Conservation (phyloP, 2,329 filamentous ascomycete genomes). For the Colletotrichum neosansevieriae region DNA sequence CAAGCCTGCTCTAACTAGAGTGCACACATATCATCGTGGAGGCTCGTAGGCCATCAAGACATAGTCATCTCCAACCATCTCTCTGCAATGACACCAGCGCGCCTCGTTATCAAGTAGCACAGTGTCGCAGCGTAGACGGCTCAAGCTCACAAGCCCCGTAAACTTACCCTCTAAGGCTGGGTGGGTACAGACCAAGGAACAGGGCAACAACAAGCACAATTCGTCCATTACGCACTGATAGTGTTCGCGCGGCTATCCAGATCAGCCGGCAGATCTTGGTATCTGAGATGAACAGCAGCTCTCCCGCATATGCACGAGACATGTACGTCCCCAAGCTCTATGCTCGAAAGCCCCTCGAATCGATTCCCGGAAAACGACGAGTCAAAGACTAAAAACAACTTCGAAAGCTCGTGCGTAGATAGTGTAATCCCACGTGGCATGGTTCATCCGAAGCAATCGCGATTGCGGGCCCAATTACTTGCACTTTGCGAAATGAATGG, state of each 20-base stretch:
- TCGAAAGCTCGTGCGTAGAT: not conserved
- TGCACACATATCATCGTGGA: not conserved
- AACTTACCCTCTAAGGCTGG: not conserved
- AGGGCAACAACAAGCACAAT: too few relatives aligned
- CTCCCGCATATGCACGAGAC: conserved; percentile 19
- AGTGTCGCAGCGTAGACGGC: conserved; percentile 21
- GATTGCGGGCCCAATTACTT: not conserved
- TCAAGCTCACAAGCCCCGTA: conserved; percentile 7
- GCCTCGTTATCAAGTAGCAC: not conserved
- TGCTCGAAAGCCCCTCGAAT: too few relatives aligned
- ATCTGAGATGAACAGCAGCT: conserved; percentile 4
- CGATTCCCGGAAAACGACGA: not conserved
- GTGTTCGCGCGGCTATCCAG: conserved; percentile 19
- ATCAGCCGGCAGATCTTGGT: conserved; percentile 14
- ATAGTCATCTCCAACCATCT: not conserved
- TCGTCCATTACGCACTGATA: conserved; percentile 17
- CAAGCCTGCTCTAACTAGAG: not conserved
- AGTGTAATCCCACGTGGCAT: conserved; percentile 6
- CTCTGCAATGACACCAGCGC: not conserved
- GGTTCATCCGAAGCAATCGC: conserved; percentile 1
- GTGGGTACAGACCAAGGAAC: too few relatives aligned
- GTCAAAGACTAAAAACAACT: not conserved
- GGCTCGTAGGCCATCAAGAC: not conserved
- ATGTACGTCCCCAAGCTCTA: conserved; percentile 18
- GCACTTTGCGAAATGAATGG: conserved; percentile 19